A percentile compares a stretch with the other conserved stretches of the same genome.
Conservation (phyloP, 192 early-diverging fungal genomes). For the Backusella australiensis region DNA sequence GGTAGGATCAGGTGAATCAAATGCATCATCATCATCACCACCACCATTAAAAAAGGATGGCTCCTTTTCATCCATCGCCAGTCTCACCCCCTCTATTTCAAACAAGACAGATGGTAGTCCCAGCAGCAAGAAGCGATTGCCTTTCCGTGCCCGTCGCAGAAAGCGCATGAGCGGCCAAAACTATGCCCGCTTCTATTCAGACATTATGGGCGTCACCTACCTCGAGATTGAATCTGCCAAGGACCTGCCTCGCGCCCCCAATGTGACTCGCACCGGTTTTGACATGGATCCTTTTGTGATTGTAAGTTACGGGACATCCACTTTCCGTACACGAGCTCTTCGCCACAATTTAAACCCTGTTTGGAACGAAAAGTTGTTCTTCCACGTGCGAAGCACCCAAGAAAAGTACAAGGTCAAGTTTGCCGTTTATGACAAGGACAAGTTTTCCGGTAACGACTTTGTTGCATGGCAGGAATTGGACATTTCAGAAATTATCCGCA, state of each 20-base stretch:
- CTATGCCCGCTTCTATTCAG: constrained; percentile 20
- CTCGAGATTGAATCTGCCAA: constrained; percentile 48
- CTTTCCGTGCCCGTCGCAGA: constrained; percentile 7
- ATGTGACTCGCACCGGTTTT: constrained; percentile 55
- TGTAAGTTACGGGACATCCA: constrained; percentile 65
- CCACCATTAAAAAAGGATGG: constrained; percentile 9
- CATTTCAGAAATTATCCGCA: constrained; percentile 49
- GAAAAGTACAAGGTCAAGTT: constrained; percentile 48
- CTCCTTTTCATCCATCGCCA: not conserved
- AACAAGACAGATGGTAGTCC: not conserved
- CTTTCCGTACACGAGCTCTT: constrained; percentile 65
- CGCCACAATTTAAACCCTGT: constrained; percentile 67
- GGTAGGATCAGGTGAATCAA: not conserved
- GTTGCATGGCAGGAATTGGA: constrained; percentile 50
- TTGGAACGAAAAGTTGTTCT: constrained; percentile 75
- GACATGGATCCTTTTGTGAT: constrained; percentile 86
- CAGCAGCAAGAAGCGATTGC: not conserved
- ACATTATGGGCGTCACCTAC: constrained; percentile 47
- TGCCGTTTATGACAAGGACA: constrained; percentile 74
- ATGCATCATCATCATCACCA: not conserved
- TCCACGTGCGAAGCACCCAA: constrained; percentile 48
- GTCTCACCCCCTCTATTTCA: constrained; percentile 3
- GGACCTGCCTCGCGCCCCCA: constrained; percentile 42
- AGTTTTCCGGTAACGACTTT: constrained; percentile 63
- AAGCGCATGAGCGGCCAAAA: not conserved